Base-by-base conservation (phyloP, 108 stramenopile species). In the Pseudonitzschia delicatissima region DNA sequence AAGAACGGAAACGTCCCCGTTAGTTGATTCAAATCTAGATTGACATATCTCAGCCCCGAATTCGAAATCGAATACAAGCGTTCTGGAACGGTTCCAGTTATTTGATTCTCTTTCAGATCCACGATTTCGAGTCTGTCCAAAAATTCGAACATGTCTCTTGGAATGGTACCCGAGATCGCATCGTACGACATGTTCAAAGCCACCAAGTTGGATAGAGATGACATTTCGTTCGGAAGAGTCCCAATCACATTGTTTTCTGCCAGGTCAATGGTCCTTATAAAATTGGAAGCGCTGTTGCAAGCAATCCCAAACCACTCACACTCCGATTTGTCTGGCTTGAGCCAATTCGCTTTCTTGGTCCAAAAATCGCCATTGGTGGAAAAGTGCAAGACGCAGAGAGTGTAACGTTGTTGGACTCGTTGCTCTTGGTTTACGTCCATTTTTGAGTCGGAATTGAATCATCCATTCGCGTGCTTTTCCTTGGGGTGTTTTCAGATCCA, bases 291-390 rank as follows among this genome's bases (percentile, higher is more conserved):
- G 6, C 3, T 18, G 21, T 61, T 36, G 57, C 70, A 71, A 57
- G 18, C 51, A 18, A 71, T 15, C 27, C 70, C 70, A 11, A 11
- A n/a, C 70, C 70, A 71, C 26, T 71, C 70, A 28, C 70, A 71
- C 52, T 64, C 70, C 29, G 47, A 62, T 17, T 47, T 21, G 5
- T 44, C 33, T 15, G 1, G 34, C 33, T 70, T 44, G 29, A 45
- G 18, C 48, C 39, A 37, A 52, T 52, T 35, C 20, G 27, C 26
- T n/a, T 11, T 47, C n/a, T 31, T 47, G 28, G 18, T 40, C 60
- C 60, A 61, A 44, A 33, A 21, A 27, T 31, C 34, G 9, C 70
- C 70, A 25, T 64, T 64, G 37, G 62, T 64, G 33, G 52, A 17
- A 28, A 55, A 12, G 45, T 64, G 64, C 3, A 71, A 25, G 9